A percentile compares a stretch with the other conserved stretches of the same genome.
Conservation (phyloP, 208 protist genomes). For the Blastocrithidia nonstop region DNA sequence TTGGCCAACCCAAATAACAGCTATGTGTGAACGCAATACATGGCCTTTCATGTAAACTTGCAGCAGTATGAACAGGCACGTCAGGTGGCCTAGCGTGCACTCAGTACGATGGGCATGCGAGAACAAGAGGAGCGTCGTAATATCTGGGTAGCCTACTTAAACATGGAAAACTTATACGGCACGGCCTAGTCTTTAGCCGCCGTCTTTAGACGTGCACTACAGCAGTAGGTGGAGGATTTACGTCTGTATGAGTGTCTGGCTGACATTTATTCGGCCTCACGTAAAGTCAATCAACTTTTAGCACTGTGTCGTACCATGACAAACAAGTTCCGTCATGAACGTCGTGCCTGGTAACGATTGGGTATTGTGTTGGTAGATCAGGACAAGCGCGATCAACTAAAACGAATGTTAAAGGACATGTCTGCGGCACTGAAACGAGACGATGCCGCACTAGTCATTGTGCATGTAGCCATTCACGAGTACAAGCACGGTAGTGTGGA, state of each 20-base stretch:
- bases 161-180: conserved; percentile 87
- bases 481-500: conserved; percentile 73
- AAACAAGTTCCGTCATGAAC: conserved; percentile 57
- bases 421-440: conserved; percentile 31
- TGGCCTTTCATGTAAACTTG: conserved; percentile 73
- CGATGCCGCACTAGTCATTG: conserved; percentile 31
- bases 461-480: conserved; percentile 70
- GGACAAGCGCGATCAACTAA: conserved; percentile 73
- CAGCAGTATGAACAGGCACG: conserved; percentile 82
- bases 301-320: conserved; percentile 73
- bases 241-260: conserved; percentile 62
- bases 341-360: conserved; percentile 64
- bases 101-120: conserved; percentile 71
- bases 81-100: conserved; percentile 80
- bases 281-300: conserved; percentile 64
- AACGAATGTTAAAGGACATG: conserved; percentile 79
- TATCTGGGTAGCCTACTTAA: conserved; percentile 89
- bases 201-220: conserved; percentile 72
- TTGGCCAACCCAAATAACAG: conserved; percentile 82
- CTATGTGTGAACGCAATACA: conserved; percentile 89
- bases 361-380: conserved; percentile 58
- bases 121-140: conserved; percentile 82
- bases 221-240: conserved; percentile 39
- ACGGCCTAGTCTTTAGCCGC: conserved; percentile 75
- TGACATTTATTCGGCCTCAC: conserved; percentile 70